Evolutionary conservation across 176 grass and related monocot genomes (phyloP).

Genomic region (Oryza nivara): DNA sequence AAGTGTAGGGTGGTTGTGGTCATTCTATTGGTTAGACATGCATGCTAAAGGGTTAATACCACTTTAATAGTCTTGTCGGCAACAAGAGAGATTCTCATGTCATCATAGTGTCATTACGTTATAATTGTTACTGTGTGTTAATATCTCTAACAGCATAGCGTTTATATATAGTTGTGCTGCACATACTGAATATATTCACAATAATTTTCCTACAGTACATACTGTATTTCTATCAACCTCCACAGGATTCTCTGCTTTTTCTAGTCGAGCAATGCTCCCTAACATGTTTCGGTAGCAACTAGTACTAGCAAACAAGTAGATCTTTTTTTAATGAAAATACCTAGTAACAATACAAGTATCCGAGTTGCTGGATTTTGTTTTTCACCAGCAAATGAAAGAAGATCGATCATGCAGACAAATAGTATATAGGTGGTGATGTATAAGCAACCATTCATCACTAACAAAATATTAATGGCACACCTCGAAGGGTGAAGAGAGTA

Average conservation of each 20-base stretch:
- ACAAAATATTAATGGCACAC: conserved; percentile 11
- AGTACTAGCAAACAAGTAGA: too few species aligned
- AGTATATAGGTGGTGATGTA: too few species aligned
- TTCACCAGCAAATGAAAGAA: not conserved
- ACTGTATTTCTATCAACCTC: not conserved
- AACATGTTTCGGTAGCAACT: not conserved
- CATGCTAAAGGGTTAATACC: not conserved
- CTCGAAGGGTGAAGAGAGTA: too few species aligned
- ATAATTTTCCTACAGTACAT: not conserved
- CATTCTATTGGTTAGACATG: not conserved
- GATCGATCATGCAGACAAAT: too few species aligned
- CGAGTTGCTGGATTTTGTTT: too few species aligned
- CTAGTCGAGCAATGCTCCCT: not conserved
- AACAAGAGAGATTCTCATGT: conserved; percentile 35
- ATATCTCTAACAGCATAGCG: not conserved
- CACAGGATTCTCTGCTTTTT: not conserved
- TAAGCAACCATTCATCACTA: not conserved
- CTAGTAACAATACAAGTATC: not conserved
- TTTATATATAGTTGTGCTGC: too few species aligned
- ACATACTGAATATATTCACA: not conserved
- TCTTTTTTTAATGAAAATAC: not conserved
- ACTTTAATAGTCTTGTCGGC: conserved; percentile 25
- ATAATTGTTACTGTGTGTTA: not conserved
- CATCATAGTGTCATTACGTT: conserved; percentile 31
- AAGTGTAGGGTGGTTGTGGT: not conserved